Conservation (phyloP, 106 monocot species). For the Dendrobium huoshanense region DNA sequence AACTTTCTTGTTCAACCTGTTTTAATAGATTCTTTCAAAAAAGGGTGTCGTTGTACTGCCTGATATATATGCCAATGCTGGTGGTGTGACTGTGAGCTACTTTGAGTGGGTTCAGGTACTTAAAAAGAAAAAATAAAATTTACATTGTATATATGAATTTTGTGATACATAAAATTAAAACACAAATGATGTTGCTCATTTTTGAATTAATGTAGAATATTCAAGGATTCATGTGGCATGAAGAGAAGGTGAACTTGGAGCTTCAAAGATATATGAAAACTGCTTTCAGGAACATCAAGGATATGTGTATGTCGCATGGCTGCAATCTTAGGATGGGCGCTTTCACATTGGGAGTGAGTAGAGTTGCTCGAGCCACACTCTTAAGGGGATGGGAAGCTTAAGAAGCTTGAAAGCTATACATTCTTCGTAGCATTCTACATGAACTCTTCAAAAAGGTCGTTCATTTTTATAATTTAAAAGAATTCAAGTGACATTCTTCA, state of each 20-base stretch:
- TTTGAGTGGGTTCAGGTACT: conserved; percentile 98
- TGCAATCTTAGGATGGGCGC: conserved; percentile 95
- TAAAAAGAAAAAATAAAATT: background rate
- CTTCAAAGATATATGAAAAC: conserved; percentile 70
- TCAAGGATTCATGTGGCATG: conserved; percentile 97
- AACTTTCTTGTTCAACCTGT: background rate
- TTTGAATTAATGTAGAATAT: conserved; percentile 52
- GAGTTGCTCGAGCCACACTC: conserved; percentile 72
- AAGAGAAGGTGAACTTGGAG: conserved; percentile 80
- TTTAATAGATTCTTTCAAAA: conserved; percentile 65
- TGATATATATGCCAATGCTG: conserved; percentile 87
- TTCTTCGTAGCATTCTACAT: too few species aligned
- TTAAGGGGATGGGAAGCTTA: conserved; percentile 87
- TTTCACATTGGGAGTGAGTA: conserved; percentile 76
- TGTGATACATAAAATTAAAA: background rate
- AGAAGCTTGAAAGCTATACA: background rate
- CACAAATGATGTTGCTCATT: background rate
- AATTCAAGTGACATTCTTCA: too few species aligned
- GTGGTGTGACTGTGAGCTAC: conserved; percentile 89
- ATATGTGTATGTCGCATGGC: conserved; percentile 70
- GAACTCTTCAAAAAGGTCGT: too few species aligned
- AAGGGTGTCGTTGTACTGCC: conserved; percentile 81
- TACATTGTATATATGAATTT: background rate
- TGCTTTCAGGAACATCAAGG: conserved; percentile 64
- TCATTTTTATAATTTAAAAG: too few species aligned